phyloP scores from a whole-genome alignment of 495 filamentous ascomycete genomes.

The Parachaetomium inaequale region DNA sequence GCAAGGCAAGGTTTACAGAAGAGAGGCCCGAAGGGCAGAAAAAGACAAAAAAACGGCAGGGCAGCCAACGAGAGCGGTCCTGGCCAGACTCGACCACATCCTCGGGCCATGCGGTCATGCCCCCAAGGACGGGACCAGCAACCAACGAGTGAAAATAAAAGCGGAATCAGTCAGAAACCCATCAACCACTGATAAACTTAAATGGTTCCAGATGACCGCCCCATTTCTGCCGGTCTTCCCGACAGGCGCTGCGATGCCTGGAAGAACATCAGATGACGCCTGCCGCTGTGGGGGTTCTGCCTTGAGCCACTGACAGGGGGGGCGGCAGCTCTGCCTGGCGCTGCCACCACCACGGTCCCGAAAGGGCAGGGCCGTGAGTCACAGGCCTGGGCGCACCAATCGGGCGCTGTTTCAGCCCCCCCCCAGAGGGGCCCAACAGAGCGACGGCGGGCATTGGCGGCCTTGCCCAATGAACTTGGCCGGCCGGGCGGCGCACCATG shows the following conservation, averaged over 20 bases:
- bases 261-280: background rate
- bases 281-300: conserved; percentile 9
- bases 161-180: background rate
- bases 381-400: conserved; percentile 4
- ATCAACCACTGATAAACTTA: background rate
- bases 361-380: conserved; percentile 6
- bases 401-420: background rate
- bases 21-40: too few species aligned
- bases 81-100: too few species aligned
- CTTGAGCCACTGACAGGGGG: conserved; percentile 2
- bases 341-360: conserved; percentile 1
- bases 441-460: background rate
- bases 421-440: background rate
- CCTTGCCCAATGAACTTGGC: conserved; percentile 3
- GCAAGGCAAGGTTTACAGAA: too few species aligned
- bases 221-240: background rate
- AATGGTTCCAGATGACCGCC: background rate
- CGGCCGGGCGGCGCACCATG: conserved; percentile 5
- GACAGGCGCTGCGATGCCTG: background rate
- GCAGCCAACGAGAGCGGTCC: too few species aligned
- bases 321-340: conserved; percentile 8
- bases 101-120: background rate
- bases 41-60: too few species aligned
- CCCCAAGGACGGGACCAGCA: background rate
- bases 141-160: background rate